Evolutionary conservation across 306 rosid genomes (phyloP).

Genomic region (Cyamopsis tetragonoloba): DNA sequence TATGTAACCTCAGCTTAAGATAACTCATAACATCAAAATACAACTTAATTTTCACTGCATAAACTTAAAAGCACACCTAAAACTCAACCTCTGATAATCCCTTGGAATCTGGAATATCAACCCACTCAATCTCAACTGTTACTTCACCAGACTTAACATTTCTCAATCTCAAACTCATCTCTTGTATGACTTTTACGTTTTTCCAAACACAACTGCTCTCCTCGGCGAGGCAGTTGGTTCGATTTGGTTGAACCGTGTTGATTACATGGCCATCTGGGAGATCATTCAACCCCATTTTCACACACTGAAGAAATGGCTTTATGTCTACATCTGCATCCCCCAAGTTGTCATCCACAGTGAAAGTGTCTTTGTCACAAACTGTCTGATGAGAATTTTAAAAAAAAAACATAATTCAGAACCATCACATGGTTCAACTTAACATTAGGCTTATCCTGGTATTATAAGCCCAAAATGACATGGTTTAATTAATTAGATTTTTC

Average conservation of each 20-base stretch:
- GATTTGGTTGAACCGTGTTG: conserved; percentile 50
- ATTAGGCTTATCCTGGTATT: background rate
- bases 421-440: conserved; percentile 15
- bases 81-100: conserved; percentile 34
- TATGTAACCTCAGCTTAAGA: conserved; percentile 13
- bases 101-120: conserved; percentile 39
- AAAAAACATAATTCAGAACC: background rate
- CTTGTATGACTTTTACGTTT: conserved; percentile 59
- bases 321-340: conserved; percentile 74
- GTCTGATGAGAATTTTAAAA: conserved; percentile 38
- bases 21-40: background rate
- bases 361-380: conserved; percentile 68
- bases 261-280: conserved; percentile 54
- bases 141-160: conserved; percentile 75
- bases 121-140: conserved; percentile 57
- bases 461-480: background rate
- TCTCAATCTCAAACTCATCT: conserved; percentile 58
- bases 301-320: conserved; percentile 64
- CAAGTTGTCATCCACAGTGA: conserved; percentile 63
- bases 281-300: conserved; percentile 40
- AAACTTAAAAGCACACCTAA: conserved; percentile 7
- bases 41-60: background rate
- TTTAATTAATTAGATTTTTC: background rate
- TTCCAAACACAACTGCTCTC: conserved; percentile 66
- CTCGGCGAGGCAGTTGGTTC: conserved; percentile 47